Percentiles rank a stretch among this genome's conserved stretches.
These are phyloP conservation scores for Ceratocystis destructans DNA, from an alignment of 2,329 filamentous ascomycete genomes.

Conservation along the genomic window DNA sequence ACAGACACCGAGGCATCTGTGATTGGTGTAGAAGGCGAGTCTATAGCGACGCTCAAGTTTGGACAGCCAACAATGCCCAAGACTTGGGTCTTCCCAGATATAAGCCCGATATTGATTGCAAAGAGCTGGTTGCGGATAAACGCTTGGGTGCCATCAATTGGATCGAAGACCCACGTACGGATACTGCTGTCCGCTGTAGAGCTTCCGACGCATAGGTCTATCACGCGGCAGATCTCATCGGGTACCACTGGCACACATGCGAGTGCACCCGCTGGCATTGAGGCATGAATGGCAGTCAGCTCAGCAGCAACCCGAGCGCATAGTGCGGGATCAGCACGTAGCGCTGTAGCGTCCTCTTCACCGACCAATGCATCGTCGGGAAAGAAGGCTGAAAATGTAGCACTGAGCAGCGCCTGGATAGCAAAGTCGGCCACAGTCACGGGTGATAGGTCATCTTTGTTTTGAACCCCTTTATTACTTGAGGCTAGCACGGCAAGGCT, in stretches of 20 bases:
- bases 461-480: conserved; percentile 36
- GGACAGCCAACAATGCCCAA: conserved; percentile 38
- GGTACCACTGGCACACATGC: conserved; percentile 26
- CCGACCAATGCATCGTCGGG: conserved; percentile 40
- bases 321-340: conserved; percentile 32
- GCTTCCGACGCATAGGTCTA: conserved; percentile 36
- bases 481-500: conserved; percentile 36
- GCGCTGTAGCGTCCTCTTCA: conserved; percentile 39
- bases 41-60: conserved; percentile 32
- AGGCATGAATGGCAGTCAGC: conserved; percentile 24
- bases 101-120: conserved; percentile 42
- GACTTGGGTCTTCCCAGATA: conserved; percentile 37
- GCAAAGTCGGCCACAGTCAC: conserved; percentile 49
- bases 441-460: conserved; percentile 42
- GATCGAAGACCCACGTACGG: conserved; percentile 45
- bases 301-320: conserved; percentile 36
- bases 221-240: conserved; percentile 38
- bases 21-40: conserved; percentile 28
- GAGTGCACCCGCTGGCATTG: conserved; percentile 23
- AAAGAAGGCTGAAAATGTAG: conserved; percentile 37
- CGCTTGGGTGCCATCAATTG: conserved; percentile 46
- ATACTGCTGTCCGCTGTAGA: conserved; percentile 29
- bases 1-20: conserved; percentile 34
- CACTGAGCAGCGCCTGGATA: conserved; percentile 41
- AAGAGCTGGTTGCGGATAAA: conserved; percentile 42